phyloP scores from a whole-genome alignment of 139 green algal genomes.

The Monoraphidium neglectum region DNA sequence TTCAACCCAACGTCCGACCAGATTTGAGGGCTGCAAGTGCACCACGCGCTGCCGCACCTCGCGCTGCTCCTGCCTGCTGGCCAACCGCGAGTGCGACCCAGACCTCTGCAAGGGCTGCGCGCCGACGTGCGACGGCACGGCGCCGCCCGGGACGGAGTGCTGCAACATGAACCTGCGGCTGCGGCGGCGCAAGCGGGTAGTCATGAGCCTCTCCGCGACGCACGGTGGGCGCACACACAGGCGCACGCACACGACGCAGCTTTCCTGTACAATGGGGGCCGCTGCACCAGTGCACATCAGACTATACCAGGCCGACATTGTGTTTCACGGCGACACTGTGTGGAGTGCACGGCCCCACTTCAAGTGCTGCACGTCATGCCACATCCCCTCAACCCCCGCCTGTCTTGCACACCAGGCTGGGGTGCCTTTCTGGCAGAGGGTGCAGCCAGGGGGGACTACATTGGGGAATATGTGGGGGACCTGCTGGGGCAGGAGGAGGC shows the following conservation, averaged over 20 bases:
- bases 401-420: conserved; percentile 57
- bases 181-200: conserved; percentile 61
- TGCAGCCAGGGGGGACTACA: conserved; percentile 67
- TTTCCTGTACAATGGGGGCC: no score
- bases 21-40: conserved; percentile 85
- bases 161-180: conserved; percentile 83
- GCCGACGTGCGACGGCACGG: conserved; percentile 20
- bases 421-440: conserved; percentile 71
- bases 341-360: no score
- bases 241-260: no score
- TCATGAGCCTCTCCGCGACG: conserved; percentile 47
- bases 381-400: no score
- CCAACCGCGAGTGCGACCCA: conserved; percentile 87
- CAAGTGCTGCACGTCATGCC: no score
- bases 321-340: no score
- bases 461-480: conserved; percentile 91
- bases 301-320: no score
- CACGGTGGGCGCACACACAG: no score
- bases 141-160: conserved; percentile 45
- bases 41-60: conserved; percentile 46
- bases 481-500: conserved; percentile 85
- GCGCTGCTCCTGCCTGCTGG: conserved; percentile 80
- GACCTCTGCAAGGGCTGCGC: conserved; percentile 72
- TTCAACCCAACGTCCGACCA: not conserved
- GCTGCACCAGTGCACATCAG: no score